Base-by-base conservation (phyloP, 352 stramenopile species). In the Phytophthora brassicae region DNA sequence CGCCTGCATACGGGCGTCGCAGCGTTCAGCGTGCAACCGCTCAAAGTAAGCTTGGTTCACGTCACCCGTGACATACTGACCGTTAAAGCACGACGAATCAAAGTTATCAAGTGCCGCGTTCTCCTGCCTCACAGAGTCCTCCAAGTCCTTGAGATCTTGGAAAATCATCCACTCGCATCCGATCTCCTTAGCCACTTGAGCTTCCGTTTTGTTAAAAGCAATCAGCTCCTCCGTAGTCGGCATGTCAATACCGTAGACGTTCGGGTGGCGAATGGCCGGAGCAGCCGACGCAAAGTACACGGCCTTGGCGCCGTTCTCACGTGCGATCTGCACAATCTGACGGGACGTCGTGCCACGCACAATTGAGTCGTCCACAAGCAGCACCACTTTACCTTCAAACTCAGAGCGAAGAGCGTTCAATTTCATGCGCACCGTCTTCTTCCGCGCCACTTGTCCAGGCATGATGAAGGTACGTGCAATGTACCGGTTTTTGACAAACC, bases 201-300 rank as follows among this genome's bases (percentile, higher is more conserved):
- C 91, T 41, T 98, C 90, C 5, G 95, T 94, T 47, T 93, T 84
- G 69, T 97, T 90, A 72, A 98, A 97, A 6, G 98, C 97, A 67
- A 99, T 97, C 20, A 99, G 84, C 74, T 99, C 98, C 46, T 97
- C 88, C 29, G 86, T 81, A 43, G 97, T 99, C 8, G 97, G 97
- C 85, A 99, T 99, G 73, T 99, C 97, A 70, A 99, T 99, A 38
- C 98, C 98, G 76, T 99, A 99, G 26, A 99, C 98, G 70, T 99
- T 99, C n/a, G 96, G 96, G 78, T 99, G 97, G 31, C 97, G 90
- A 70, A 99, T 98, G 42, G 97, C 93, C 24, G 98, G 98, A 14
- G 97, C 96, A 6, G 97, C 97, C 47, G 91, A 98, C 19, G 90
- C 96, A 60, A 99, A 98, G 81, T 98, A 99, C 49, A 95, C 86